phyloP scores from a whole-genome alignment of 805 yeast genomes.

The Alloascoidea hylecoeti region DNA sequence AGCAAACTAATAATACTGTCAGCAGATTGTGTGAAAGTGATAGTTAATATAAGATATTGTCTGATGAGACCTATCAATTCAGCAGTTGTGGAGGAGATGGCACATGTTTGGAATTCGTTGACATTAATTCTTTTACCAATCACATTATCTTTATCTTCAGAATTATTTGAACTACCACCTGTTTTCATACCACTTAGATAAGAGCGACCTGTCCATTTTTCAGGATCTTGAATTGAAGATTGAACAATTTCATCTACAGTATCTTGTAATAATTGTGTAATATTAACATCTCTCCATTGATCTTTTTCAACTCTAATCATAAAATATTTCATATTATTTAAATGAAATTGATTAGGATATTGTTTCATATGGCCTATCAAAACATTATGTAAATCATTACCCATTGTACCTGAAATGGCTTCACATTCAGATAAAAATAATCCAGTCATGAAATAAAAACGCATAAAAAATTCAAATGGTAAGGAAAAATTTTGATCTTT shows the following conservation, averaged over 20 bases:
- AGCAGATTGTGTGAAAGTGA: conserved; percentile 34
- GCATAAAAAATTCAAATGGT: conserved; percentile 45
- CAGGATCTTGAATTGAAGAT: conserved; percentile 30
- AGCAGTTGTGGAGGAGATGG: conserved; percentile 37
- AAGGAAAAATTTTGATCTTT: conserved; percentile 52
- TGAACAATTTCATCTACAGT: conserved; percentile 35
- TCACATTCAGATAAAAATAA: conserved; percentile 77
- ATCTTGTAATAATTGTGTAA: conserved; percentile 30
- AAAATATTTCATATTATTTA: conserved; percentile 30
- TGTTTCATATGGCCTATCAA: conserved; percentile 51
- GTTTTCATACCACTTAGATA: conserved; percentile 9
- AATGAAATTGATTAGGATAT: conserved; percentile 43
- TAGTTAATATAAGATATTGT: conserved; percentile 40
- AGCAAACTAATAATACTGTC: conserved; percentile 15
- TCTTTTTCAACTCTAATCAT: conserved; percentile 46
- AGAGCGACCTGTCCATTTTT: conserved; percentile 25
- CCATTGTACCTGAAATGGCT: conserved; percentile 53
- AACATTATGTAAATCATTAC: conserved; percentile 51
- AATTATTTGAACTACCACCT: background rate
- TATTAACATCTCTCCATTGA: conserved; percentile 66
- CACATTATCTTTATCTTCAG: conserved; percentile 5
- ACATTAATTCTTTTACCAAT: conserved; percentile 3
- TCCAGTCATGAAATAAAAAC: conserved; percentile 50
- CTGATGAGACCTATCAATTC: conserved; percentile 25
- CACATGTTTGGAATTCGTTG: conserved; percentile 20